These are phyloP conservation scores for Pythium angustatum DNA, from an alignment of 352 stramenopile genomes.

Conservation along the genomic window DNA sequence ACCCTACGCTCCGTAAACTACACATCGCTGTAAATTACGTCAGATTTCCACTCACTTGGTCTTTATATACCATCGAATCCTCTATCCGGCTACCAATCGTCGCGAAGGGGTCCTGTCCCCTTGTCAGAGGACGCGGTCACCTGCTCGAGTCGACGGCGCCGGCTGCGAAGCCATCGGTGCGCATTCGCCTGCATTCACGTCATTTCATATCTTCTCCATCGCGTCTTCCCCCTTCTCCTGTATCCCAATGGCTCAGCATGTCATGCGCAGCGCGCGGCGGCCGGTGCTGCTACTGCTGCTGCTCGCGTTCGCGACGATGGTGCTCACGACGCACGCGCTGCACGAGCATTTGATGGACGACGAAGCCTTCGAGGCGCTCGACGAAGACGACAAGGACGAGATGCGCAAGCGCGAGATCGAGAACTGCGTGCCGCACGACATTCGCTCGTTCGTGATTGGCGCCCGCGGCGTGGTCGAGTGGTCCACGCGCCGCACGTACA, in stretches of 20 bases:
- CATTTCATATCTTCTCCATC: not conserved
- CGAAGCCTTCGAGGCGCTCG: slow-evolving; percentile 39
- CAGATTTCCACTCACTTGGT: slow-evolving; percentile 14
- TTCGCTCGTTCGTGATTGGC: slow-evolving; percentile 67
- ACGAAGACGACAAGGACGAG: slow-evolving; percentile 53
- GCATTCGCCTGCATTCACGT: no score
- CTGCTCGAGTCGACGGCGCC: not conserved
- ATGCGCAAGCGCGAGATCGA: slow-evolving; percentile 82
- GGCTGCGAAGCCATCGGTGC: no score
- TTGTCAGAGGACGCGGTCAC: not conserved
- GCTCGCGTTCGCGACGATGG: slow-evolving; percentile 16
- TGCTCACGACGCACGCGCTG: slow-evolving; percentile 14
- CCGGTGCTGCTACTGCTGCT: slow-evolving; percentile 9
- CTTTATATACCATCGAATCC: slow-evolving; percentile 25
- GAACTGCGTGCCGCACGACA: slow-evolving; percentile 84
- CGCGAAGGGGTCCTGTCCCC: not conserved
- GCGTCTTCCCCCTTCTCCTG: not conserved
- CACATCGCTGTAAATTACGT: not conserved
- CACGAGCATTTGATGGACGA: slow-evolving; percentile 44
- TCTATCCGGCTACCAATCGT: slow-evolving; percentile 13
- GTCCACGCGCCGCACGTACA: slow-evolving; percentile 71
- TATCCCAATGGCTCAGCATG: not conserved
- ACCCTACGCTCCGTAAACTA: slow-evolving; percentile 10
- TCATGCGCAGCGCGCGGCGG: not conserved
- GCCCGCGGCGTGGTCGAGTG: slow-evolving; percentile 63